Evolutionary conservation across 495 filamentous ascomycete genomes (phyloP), one percentile per base, ranked within the genome.

Genomic region (Glutinoglossum americanum): DNA sequence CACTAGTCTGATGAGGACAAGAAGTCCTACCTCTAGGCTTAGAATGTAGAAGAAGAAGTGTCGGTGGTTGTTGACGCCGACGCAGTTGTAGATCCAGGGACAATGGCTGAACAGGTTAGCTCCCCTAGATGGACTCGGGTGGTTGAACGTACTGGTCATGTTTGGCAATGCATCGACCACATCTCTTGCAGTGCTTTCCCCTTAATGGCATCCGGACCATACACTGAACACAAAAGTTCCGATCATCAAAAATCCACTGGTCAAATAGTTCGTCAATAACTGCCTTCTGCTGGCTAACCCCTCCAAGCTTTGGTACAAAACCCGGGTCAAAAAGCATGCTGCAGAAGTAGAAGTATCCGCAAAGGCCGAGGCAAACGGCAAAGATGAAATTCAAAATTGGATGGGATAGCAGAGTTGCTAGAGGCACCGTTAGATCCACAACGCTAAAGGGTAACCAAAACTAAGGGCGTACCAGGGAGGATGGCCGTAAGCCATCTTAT

Each of bases 61-160:
- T 4, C 92, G 81, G 62, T 94, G 82, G 65, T 98, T 98, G 65
- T 94, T 96, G 41, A 89, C 76, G 45, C 85, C 92, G 41, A 98
- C 79, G 65, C 92, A 98, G 70, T 95, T 96, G 68, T 92, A 82
- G 39, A 96, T 87, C 92, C 92, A 98, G 0, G 92, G 92, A 64
- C 92, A 98, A 66, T 98, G 92, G 64, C 90, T 97, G 27, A 48
- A 41, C 33, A 26, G 32, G 17, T 53, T 27, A 55, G 17, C 41
- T 11, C 5, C 3, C 11, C 9, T 26, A 21, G 56, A 30, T 4
- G 17, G 33, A 48, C 55, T 25, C 13, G 28, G 25, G 5, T 41
- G 51, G 33, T 67, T 19, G 30, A 19, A 71, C 89, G 73, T 71
- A 95, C 90, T 98, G 92, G 65, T 98, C 92, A 68, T 96, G 85